These are phyloP conservation scores for Fusarium sp. DNA, from an alignment of 2,329 filamentous ascomycete species.

Conservation along the genomic window DNA sequence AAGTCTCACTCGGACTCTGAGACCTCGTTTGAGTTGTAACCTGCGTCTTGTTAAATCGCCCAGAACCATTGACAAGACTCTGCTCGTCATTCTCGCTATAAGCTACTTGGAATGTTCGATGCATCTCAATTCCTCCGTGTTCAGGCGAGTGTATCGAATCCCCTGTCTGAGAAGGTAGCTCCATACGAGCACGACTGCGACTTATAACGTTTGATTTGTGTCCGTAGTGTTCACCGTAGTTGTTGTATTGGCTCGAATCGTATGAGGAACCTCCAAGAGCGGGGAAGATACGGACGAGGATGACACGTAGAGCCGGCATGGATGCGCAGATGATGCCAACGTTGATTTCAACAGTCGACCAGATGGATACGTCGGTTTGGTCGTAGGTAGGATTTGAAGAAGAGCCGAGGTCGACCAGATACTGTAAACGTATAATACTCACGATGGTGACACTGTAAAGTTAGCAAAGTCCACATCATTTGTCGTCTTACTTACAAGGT, in stretches of 20 bases:
- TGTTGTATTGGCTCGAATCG: slow-evolving; percentile 46
- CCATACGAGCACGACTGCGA: slow-evolving; percentile 38
- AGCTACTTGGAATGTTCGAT: slow-evolving; percentile 44
- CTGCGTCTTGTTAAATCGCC: slow-evolving; percentile 23
- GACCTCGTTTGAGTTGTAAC: slow-evolving; percentile 28
- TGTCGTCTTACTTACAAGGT: slow-evolving; percentile 51
- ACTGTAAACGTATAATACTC: slow-evolving; percentile 51
- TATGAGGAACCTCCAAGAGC: slow-evolving; percentile 45
- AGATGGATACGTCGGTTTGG: slow-evolving; percentile 49
- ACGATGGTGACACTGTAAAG: slow-evolving; percentile 50
- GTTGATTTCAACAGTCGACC: slow-evolving; percentile 56
- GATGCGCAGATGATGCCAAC: slow-evolving; percentile 56
- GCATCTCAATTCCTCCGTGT: slow-evolving; percentile 46
- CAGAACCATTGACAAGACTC: slow-evolving; percentile 31
- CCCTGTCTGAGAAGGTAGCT: slow-evolving; percentile 38
- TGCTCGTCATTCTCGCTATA: slow-evolving; percentile 47
- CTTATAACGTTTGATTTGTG: slow-evolving; percentile 42
- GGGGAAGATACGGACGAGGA: slow-evolving; percentile 52
- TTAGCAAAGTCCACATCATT: background rate
- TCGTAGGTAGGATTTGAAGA: slow-evolving; percentile 52
- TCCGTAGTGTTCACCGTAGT: slow-evolving; percentile 40
- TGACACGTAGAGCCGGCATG: slow-evolving; percentile 52
- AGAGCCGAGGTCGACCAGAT: slow-evolving; percentile 47
- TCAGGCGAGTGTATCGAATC: slow-evolving; percentile 36
- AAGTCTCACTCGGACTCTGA: slow-evolving; percentile 23